phyloP scores from a whole-genome alignment of 1,139 yeast species.

The Taiozyma sp. region DNA sequence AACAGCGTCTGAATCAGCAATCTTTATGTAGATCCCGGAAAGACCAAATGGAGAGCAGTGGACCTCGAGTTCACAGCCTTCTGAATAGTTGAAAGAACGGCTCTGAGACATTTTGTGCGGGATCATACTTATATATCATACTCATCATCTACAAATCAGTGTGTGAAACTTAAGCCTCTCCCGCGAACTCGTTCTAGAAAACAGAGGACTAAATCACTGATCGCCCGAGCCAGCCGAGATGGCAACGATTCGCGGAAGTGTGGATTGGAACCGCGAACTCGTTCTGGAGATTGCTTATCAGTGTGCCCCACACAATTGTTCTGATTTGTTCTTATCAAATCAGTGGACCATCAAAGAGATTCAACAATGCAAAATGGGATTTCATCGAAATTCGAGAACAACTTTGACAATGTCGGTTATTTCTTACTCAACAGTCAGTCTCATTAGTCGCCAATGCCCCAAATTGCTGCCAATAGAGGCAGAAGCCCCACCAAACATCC shows the following conservation, averaged over 20 bases:
- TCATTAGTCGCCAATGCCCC: not conserved
- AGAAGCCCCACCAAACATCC: not conserved
- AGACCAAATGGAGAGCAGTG: slow-evolving; percentile 61
- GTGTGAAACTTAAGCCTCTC: too few relatives aligned
- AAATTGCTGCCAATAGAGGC: not conserved
- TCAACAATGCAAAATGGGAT: too few relatives aligned
- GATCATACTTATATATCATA: too few relatives aligned
- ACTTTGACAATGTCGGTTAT: too few relatives aligned
- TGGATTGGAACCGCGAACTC: not conserved
- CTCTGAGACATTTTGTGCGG: slow-evolving; percentile 1
- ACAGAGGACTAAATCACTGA: too few relatives aligned
- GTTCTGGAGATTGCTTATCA: not conserved
- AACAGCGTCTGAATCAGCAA: slow-evolving; percentile 48
- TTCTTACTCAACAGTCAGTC: not conserved
- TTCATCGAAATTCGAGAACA: too few relatives aligned
- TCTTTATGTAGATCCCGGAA: slow-evolving; percentile 46
- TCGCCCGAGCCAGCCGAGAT: too few relatives aligned
- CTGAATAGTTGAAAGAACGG: slow-evolving; percentile 39
- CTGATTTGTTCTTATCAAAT: not conserved
- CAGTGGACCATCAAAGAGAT: too few relatives aligned
- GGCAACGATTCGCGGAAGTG: too few relatives aligned
- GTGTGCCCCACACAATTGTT: not conserved
- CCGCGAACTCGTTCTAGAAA: too few relatives aligned
- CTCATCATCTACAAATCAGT: too few relatives aligned
- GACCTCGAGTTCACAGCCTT: slow-evolving; percentile 49